Base-by-base conservation (phyloP, 2,329 filamentous ascomycete species). In the Lasiodiplodia gonubiensis region DNA sequence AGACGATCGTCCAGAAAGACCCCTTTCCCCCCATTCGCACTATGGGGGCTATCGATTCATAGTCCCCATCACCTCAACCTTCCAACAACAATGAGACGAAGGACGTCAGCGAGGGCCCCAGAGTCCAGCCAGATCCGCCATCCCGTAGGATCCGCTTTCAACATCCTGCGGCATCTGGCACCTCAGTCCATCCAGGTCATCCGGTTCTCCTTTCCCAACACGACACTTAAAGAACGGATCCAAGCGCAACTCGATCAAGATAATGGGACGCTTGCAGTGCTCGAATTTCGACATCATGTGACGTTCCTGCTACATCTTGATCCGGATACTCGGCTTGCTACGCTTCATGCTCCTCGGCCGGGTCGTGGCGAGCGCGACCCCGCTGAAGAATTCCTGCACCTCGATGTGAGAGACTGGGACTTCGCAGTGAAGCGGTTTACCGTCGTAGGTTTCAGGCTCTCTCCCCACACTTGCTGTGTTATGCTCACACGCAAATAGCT, bases 171-270 rank as follows among this genome's bases (percentile, higher is more conserved):
- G 7, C 46, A 49, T 49, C 46, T 49, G 12, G 46, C 46, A 18
- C 46, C 46, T 21, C 46, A 49, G 46, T 49, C 14, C 46, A 49
- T 49, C 46, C 46, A 49, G 46, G 46, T 49, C 46, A 49, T 49
- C 46, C 46, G 46, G 16, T 18, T 49, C 46, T 49, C 46, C 14
- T 49, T 49, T 23, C 46, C 46, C 46, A 49, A 14, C 14, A 18
- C 18, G 21, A 49, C 18, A 21, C 18, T 49, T 18, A 49, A 49
- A 23, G 46, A 49, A 49, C 46, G 46, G 46, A 49, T 49, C 21
- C 46, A 49, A 23, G 14, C 46, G 16, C 46, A 49, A 23, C 46
- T 18, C 46, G 46, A 23, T 18, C 8, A 49, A n/a, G 8, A 21
- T 21, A 14, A 23, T 18, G 3, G 0, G n/a, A 49, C 46, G 46